phyloP scores from a whole-genome alignment of 129 eudicot genomes.

The Solidago caesia region DNA sequence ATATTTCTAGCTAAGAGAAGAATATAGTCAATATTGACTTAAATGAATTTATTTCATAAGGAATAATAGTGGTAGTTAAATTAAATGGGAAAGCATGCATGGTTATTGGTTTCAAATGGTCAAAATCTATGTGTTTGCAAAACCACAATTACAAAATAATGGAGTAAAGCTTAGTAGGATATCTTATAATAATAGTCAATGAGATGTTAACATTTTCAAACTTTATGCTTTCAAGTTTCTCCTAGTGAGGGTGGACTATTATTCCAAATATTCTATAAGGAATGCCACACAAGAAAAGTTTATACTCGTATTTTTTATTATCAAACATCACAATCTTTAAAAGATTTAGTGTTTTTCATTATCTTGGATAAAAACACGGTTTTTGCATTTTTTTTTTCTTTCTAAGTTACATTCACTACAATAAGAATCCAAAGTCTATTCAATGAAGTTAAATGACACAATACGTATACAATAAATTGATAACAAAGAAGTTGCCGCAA shows the following conservation, averaged over 20 bases:
- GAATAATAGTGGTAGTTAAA: not conserved
- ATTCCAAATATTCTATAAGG: constrained; percentile 20
- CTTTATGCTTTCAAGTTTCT: constrained; percentile 36
- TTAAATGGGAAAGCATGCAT: not conserved
- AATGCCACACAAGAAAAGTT: constrained; percentile 11
- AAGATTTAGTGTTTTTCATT: not conserved
- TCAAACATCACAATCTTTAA: not conserved
- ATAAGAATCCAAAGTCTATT: not conserved
- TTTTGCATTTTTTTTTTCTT: not conserved
- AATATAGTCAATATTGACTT: constrained; percentile 34
- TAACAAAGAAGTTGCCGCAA: not conserved
- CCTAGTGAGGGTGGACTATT: constrained; percentile 10
- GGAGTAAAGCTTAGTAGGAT: constrained; percentile 1
- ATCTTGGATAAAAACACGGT: not conserved
- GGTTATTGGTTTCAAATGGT: not conserved
- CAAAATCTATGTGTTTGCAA: constrained; percentile 29
- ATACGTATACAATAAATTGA: not conserved
- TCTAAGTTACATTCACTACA: not conserved
- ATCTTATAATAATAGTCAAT: constrained; percentile 11
- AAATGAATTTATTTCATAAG: constrained; percentile 1
- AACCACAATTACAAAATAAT: not conserved
- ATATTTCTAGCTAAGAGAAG: constrained; percentile 30
- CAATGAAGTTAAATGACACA: not conserved
- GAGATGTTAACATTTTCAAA: constrained; percentile 24
- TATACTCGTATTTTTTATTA: not conserved